These are phyloP conservation scores for Thalassia testudinum DNA, from an alignment of 116 monocot species.

Conservation along the genomic window DNA sequence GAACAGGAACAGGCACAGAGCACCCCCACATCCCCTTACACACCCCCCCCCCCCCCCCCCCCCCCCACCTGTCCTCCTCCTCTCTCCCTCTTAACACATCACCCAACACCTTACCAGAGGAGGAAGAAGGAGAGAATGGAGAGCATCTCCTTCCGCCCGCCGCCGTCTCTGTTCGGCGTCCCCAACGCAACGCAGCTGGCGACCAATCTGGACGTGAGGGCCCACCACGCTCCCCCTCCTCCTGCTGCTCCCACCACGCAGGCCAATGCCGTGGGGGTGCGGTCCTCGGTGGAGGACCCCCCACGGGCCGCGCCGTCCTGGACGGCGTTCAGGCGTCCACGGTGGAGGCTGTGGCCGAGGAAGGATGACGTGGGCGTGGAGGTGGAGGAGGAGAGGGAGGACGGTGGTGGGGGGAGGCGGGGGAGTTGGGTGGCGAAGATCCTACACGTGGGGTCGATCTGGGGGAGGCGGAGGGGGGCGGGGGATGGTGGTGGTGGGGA, in stretches of 20 bases:
- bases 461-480: constrained; percentile 19
- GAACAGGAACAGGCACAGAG: no score
- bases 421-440: constrained; percentile 79
- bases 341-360: constrained; percentile 21
- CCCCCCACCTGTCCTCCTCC: no score
- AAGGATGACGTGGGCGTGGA: neutral
- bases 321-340: constrained; percentile 1
- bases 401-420: constrained; percentile 4
- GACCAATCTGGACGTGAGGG: neutral
- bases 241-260: no score
- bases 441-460: constrained; percentile 31
- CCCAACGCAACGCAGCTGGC: neutral
- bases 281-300: neutral
- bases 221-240: neutral
- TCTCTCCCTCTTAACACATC: no score
- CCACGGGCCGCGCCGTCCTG: neutral
- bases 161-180: constrained; percentile 5
- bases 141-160: constrained; percentile 4
- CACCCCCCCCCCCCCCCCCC: no score
- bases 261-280: neutral
- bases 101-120: no score
- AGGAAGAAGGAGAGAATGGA: constrained; percentile 1
- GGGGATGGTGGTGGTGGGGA: constrained; percentile 5
- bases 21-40: no score
- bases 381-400: neutral